These are phyloP conservation scores for Pyrenochaeta sp. DNA, from an alignment of 2,329 filamentous ascomycete genomes.

Conservation along the genomic window DNA sequence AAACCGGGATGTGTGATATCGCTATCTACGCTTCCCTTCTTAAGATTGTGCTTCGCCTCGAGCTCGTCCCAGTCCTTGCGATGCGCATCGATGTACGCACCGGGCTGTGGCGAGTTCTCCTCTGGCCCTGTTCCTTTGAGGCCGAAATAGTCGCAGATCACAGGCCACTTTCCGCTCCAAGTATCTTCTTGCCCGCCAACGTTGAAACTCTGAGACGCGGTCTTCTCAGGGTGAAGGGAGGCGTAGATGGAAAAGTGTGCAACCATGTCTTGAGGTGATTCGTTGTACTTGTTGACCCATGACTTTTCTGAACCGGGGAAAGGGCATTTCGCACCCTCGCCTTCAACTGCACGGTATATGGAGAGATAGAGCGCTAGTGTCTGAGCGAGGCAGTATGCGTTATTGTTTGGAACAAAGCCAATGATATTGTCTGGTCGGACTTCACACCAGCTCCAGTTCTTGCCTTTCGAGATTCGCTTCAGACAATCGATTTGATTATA, in stretches of 20 bases:
- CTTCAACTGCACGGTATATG: constrained; percentile 47
- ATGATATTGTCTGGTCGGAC: constrained; percentile 53
- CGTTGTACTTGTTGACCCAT: constrained; percentile 49
- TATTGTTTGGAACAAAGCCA: constrained; percentile 52
- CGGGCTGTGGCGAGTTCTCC: constrained; percentile 36
- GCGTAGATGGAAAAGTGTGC: constrained; percentile 54
- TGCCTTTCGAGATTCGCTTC: constrained; percentile 45
- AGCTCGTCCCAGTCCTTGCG: constrained; percentile 37
- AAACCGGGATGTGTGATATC: constrained; percentile 49
- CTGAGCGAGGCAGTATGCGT: constrained; percentile 49
- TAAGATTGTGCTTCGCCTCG: constrained; percentile 35
- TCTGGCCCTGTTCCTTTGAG: constrained; percentile 50
- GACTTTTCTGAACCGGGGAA: constrained; percentile 50
- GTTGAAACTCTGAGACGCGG: constrained; percentile 52
- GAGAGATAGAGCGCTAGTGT: constrained; percentile 50
- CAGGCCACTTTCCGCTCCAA: constrained; percentile 56
- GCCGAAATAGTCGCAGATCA: constrained; percentile 57
- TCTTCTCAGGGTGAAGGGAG: constrained; percentile 51
- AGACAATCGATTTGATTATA: constrained; percentile 53
- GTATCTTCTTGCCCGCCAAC: constrained; percentile 50
- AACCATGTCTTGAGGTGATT: constrained; percentile 52
- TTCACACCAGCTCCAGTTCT: constrained; percentile 52
- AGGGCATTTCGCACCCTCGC: constrained; percentile 48
- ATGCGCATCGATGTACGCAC: constrained; percentile 37
- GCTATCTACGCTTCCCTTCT: constrained; percentile 54